Evolutionary conservation across 2,329 filamentous ascomycete species (phyloP).

Genomic region (Cercospora sp.): DNA sequence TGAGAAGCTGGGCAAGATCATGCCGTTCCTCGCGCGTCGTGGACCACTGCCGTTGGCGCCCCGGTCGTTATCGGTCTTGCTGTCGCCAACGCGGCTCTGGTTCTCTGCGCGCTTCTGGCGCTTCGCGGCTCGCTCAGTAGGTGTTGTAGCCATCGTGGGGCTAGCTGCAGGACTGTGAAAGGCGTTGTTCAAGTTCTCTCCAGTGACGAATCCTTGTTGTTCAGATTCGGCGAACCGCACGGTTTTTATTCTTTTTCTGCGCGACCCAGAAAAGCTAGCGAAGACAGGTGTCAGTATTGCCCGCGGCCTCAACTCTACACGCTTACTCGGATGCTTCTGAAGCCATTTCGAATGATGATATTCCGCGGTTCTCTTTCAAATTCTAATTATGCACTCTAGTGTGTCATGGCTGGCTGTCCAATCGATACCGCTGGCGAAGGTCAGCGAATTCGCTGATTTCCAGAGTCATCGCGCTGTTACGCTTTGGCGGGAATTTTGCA

Average conservation of each 20-base stretch:
- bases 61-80: not conserved
- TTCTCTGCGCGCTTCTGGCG: not conserved
- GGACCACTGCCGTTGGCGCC: not conserved
- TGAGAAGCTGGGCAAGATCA: slow-evolving; percentile 6
- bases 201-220: not conserved
- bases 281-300: not conserved
- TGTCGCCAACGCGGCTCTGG: not conserved
- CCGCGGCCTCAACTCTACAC: not conserved
- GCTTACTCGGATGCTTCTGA: not conserved
- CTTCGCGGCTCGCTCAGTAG: slow-evolving; percentile 1
- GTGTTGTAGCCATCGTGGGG: not conserved
- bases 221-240: not conserved
- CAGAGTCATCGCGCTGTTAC: not conserved
- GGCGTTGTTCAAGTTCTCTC: not conserved
- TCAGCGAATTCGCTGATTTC: not conserved
- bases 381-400: not conserved
- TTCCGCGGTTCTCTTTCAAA: not conserved
- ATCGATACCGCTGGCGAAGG: not conserved
- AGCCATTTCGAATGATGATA: not conserved
- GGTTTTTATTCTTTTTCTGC: slow-evolving; percentile 1
- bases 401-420: not conserved
- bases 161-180: not conserved
- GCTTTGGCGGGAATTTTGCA: not conserved
- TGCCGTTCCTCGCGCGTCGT: slow-evolving; percentile 3
- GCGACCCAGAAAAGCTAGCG: not conserved